Base-by-base conservation (phyloP, 805 yeast genomes). In the Suhomyces tanzawaensis region DNA sequence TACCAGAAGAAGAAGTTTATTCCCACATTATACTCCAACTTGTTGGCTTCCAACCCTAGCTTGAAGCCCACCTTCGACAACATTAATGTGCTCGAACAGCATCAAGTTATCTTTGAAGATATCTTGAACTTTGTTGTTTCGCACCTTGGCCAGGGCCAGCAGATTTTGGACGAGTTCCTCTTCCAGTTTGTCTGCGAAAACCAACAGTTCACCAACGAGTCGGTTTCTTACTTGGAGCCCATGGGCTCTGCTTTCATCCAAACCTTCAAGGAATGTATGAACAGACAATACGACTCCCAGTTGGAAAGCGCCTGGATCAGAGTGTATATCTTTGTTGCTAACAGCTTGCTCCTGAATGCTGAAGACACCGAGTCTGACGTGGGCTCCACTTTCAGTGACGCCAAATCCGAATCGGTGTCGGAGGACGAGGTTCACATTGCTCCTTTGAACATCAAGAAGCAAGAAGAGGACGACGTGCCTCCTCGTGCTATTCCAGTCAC, bases 291-390 rank as follows among this genome's bases (percentile, higher is more conserved):
- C 38, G 47, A 58, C 43, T 52, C 52, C 9, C 49, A 47, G 14
- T 51, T 64, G 53, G 72, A 69, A 48, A 47, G 49, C 17, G 53
- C 59, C 41, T 69, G 72, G 72, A 60, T 67, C 19, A 60, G 64
- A 47, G 51, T 66, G 19, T 69, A 62, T 47, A 55, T 67, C n/a
- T 60, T 49, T 40, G 44, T 68, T 45, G 71, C 71, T n/a, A 65
- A 67, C 44, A 50, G 53, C 19, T 49, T 69, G 19, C 63, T 68
- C 45, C 55, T 46, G 28, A 48, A 46, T 21, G 46, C 50, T 19
- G 58, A 49, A 31, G 53, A 50, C 29, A 32, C 36, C 22, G 49
- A 42, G 8, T 44, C 45, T n/a, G 66, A 60, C 23, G 50, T 32
- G 14, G 61, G 54, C 11, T 57, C 64, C 3, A 42, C 52, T 25